Conservation (phyloP, 1,284 basidiomycete species). For the Ustilago tritici region DNA sequence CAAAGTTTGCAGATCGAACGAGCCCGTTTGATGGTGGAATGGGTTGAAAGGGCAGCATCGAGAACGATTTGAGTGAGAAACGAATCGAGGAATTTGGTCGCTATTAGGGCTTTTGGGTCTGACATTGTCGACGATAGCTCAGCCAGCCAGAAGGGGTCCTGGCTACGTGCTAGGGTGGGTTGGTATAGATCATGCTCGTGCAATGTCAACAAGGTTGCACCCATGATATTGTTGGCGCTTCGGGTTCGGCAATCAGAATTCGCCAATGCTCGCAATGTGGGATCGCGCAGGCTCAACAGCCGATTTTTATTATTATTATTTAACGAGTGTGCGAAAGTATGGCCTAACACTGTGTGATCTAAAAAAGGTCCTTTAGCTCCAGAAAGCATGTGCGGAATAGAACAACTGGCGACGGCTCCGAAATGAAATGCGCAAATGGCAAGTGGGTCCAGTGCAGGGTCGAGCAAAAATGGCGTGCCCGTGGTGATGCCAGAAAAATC, state of each 20-base stretch:
- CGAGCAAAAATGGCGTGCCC: not conserved
- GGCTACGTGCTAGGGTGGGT: too few relatives aligned
- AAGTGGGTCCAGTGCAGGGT: conserved; percentile 27
- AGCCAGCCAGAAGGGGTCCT: too few relatives aligned
- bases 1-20: conserved; percentile 50
- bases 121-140: conserved; percentile 15
- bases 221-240: not conserved
- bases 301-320: not conserved
- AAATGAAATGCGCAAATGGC: conserved; percentile 1
- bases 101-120: conserved; percentile 53
- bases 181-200: conserved; percentile 1
- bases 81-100: conserved; percentile 54
- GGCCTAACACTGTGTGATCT: not conserved
- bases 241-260: conserved; percentile 15
- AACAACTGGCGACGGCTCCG: conserved; percentile 25
- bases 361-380: conserved; percentile 41
- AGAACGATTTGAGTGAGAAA: conserved; percentile 60
- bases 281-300: conserved; percentile 28
- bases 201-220: conserved; percentile 13
- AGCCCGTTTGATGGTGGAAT: conserved; percentile 45
- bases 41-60: conserved; percentile 56
- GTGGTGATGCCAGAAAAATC: not conserved
- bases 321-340: not conserved
- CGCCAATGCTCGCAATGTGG: conserved; percentile 34
- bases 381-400: conserved; percentile 43